phyloP scores from a whole-genome alignment of 163 green algal genomes.

The Chloroidium sp. region DNA sequence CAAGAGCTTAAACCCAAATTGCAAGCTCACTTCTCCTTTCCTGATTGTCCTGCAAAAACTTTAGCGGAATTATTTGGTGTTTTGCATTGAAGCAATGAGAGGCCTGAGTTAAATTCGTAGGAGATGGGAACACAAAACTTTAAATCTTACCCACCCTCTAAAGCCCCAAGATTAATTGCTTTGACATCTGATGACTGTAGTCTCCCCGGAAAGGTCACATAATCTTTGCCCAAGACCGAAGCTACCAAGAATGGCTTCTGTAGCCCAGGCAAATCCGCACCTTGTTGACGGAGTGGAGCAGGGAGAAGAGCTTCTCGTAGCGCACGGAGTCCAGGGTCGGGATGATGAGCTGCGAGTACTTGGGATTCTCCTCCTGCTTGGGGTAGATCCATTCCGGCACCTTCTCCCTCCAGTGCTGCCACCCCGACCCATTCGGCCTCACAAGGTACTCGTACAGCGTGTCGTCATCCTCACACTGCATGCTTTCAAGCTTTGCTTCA shows the following conservation, averaged over 20 bases:
- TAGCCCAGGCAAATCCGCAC: conserved; percentile 1
- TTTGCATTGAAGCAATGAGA: no score
- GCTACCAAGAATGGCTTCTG: not conserved
- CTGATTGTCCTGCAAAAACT: no score
- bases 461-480: conserved; percentile 44
- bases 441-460: conserved; percentile 85
- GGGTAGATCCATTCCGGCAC: conserved; percentile 83
- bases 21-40: no score
- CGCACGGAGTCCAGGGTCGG: conserved; percentile 83
- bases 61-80: no score
- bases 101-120: no score
- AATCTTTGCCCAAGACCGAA: not conserved
- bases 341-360: conserved; percentile 83
- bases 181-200: no score
- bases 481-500: not conserved
- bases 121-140: no score
- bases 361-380: conserved; percentile 57
- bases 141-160: no score
- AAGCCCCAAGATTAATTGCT: no score
- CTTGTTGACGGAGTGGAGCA: conserved; percentile 37
- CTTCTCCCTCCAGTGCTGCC: conserved; percentile 71
- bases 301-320: conserved; percentile 41
- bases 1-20: no score
- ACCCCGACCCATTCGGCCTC: conserved; percentile 49
- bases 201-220: not conserved